These are phyloP conservation scores for Oryza brachyantha DNA, from an alignment of 176 grass and related monocot genomes.

Conservation along the genomic window DNA sequence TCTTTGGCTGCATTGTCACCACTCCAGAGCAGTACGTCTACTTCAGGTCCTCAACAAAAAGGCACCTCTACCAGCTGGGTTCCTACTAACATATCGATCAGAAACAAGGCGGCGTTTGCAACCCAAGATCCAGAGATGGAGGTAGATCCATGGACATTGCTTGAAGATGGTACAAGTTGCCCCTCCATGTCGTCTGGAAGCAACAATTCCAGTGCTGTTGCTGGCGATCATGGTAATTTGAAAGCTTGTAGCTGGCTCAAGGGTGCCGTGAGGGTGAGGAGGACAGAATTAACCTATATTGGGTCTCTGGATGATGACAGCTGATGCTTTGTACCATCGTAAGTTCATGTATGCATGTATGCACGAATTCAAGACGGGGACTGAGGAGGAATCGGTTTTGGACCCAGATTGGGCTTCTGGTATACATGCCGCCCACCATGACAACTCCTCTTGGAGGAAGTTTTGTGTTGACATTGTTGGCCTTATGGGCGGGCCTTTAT, in stretches of 20 bases:
- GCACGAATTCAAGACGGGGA: neutral
- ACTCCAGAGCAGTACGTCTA: slow-evolving; percentile 42
- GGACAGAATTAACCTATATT: slow-evolving; percentile 90
- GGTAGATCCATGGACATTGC: slow-evolving; percentile 84
- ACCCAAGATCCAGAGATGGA: slow-evolving; percentile 75
- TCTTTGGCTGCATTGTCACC: slow-evolving; percentile 52
- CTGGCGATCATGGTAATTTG: slow-evolving; percentile 69
- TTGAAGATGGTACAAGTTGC: slow-evolving; percentile 87
- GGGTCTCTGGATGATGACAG: slow-evolving; percentile 93
- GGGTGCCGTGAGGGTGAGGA: slow-evolving; percentile 85
- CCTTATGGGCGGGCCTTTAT: neutral
- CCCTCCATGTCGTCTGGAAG: slow-evolving; percentile 42
- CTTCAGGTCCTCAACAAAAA: slow-evolving; percentile 55
- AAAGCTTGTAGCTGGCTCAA: slow-evolving; percentile 96
- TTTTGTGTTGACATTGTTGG: slow-evolving; percentile 6
- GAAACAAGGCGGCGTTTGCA: slow-evolving; percentile 57
- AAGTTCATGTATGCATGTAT: neutral
- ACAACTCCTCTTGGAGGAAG: neutral
- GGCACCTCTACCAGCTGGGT: slow-evolving; percentile 37
- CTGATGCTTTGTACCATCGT: slow-evolving; percentile 42
- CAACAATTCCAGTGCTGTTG: slow-evolving; percentile 36
- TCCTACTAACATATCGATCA: slow-evolving; percentile 51
- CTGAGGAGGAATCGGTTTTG: neutral
- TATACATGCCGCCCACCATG: neutral
- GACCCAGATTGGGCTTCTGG: neutral